These are phyloP conservation scores for Casaregolazyma suthepensis DNA, from an alignment of 1,139 yeast genomes.

Conservation along the genomic window DNA sequence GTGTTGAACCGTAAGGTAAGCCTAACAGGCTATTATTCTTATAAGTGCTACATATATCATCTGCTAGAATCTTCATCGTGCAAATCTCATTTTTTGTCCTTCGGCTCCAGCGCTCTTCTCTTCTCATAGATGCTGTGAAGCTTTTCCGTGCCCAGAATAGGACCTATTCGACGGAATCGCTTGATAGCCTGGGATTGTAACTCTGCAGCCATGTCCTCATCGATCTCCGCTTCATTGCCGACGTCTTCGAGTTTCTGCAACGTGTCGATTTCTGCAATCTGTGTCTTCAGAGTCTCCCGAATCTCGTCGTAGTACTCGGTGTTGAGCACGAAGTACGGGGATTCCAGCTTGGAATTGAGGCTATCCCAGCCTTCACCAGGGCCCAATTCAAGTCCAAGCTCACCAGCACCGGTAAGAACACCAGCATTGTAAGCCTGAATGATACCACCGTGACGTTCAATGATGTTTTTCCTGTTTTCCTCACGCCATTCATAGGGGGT, in stretches of 20 bases:
- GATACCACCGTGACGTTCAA: slow-evolving; percentile 70
- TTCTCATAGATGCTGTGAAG: slow-evolving; percentile 23
- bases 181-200: slow-evolving; percentile 15
- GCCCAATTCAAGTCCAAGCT: slow-evolving; percentile 57
- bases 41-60: neutral
- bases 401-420: slow-evolving; percentile 48
- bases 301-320: slow-evolving; percentile 23
- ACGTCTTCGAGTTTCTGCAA: slow-evolving; percentile 2
- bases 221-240: slow-evolving; percentile 7
- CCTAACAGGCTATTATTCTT: neutral
- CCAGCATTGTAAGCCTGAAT: slow-evolving; percentile 75
- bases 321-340: slow-evolving; percentile 20
- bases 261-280: slow-evolving; percentile 16
- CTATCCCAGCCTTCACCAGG: slow-evolving; percentile 69
- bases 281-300: slow-evolving; percentile 20
- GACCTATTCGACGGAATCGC: slow-evolving; percentile 27
- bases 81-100: slow-evolving; percentile 12
- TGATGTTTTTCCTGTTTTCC: slow-evolving; percentile 56
- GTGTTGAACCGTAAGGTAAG: neutral
- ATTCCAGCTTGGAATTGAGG: slow-evolving; percentile 13
- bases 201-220: slow-evolving; percentile 6
- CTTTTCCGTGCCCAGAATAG: slow-evolving; percentile 24
- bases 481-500: slow-evolving; percentile 67
- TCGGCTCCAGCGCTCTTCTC: slow-evolving; percentile 20
- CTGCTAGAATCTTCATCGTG: neutral